These are phyloP conservation scores for Artemisia princeps DNA, from an alignment of 140 eudicot genomes.

Conservation along the genomic window DNA sequence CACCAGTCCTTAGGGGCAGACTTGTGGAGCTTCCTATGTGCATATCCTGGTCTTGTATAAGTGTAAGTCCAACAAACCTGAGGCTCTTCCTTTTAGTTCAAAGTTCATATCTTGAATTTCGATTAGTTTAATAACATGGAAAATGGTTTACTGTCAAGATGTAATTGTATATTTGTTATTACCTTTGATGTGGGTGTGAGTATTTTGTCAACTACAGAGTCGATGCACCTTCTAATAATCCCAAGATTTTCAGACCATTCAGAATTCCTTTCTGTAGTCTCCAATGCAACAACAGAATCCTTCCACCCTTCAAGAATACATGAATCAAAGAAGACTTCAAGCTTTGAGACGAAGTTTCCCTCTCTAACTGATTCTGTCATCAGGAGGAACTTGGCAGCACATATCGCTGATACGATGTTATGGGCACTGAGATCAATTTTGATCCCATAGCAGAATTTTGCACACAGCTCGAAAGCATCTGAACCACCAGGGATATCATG, in stretches of 20 bases:
- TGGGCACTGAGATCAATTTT: constrained; percentile 71
- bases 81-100: constrained; percentile 19
- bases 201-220: constrained; percentile 70
- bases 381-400: constrained; percentile 62
- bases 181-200: constrained; percentile 58
- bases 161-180: not conserved
- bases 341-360: constrained; percentile 54
- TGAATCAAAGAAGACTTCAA: constrained; percentile 57
- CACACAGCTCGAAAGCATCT: constrained; percentile 75
- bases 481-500: constrained; percentile 80
- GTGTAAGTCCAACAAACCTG: constrained; percentile 88
- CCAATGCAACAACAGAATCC: constrained; percentile 49
- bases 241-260: constrained; percentile 80
- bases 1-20: constrained; percentile 85
- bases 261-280: constrained; percentile 39
- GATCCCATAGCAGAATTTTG: constrained; percentile 81
- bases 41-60: constrained; percentile 74
- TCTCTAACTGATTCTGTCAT: constrained; percentile 62
- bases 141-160: not conserved
- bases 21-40: constrained; percentile 42
- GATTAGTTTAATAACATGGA: not conserved
- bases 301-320: constrained; percentile 88
- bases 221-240: constrained; percentile 71
- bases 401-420: constrained; percentile 62
- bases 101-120: constrained; percentile 1